phyloP scores from a whole-genome alignment of 2,329 filamentous ascomycete genomes.

The Lachnellula arida region DNA sequence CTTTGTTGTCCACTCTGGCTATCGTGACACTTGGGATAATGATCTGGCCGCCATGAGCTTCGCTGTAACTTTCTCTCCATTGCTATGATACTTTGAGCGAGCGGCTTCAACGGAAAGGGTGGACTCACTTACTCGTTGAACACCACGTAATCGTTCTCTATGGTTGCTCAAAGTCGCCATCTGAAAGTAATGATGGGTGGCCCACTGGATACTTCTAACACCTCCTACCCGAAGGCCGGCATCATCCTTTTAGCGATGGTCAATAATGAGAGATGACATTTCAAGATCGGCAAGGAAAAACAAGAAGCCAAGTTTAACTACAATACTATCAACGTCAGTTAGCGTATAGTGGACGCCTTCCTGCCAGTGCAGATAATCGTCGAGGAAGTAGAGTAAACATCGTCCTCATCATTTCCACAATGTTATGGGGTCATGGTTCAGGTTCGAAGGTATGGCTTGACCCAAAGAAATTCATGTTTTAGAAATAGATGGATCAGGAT shows the following conservation, averaged over 20 bases:
- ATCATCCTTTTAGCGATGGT: slow-evolving; percentile 54
- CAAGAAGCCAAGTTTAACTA: no score
- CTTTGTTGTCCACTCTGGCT: slow-evolving; percentile 55
- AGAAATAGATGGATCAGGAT: no score
- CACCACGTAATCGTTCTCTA: slow-evolving; percentile 63
- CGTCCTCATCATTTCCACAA: no score
- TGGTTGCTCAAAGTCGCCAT: slow-evolving; percentile 64
- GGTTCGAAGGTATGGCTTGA: no score
- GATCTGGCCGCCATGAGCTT: slow-evolving; percentile 56
- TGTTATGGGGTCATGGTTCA: no score
- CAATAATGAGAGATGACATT: no score
- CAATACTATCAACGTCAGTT: no score
- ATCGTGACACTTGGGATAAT: slow-evolving; percentile 61
- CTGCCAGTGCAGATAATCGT: no score
- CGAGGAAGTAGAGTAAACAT: no score
- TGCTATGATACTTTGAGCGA: slow-evolving; percentile 22
- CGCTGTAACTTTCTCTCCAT: slow-evolving; percentile 57
- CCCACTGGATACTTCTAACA: slow-evolving; percentile 62
- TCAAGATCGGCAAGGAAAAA: no score
- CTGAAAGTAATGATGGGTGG: slow-evolving; percentile 58
- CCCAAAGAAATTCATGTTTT: no score
- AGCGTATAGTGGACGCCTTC: no score
- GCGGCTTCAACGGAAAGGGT: not conserved
- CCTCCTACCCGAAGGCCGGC: slow-evolving; percentile 68
- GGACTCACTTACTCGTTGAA: slow-evolving; percentile 52